Evolutionary conservation across 345 rosid species (phyloP).

Genomic region (Zanthoxylum bungeanum): DNA sequence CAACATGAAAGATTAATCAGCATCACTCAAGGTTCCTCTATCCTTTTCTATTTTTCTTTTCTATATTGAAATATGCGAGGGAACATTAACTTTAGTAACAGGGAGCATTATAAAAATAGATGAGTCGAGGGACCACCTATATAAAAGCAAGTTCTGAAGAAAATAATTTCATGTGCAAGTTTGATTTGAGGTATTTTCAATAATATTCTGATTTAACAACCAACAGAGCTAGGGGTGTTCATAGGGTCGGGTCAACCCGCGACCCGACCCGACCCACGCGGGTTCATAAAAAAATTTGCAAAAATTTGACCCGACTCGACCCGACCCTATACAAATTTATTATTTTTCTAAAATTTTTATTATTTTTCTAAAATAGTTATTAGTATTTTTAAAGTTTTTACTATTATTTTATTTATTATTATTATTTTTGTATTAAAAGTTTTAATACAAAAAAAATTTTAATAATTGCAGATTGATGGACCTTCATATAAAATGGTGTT

Average conservation of each 20-base stretch:
- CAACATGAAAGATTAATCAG: neutral
- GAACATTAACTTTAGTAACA: neutral
- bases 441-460: too few relatives aligned
- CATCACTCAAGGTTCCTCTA: neutral
- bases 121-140: neutral
- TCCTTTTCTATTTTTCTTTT: neutral
- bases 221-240: too few relatives aligned
- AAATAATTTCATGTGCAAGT: neutral
- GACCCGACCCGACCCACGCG: too few relatives aligned
- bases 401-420: too few relatives aligned
- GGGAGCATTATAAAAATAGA: neutral
- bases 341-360: too few relatives aligned
- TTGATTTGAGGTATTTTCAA: neutral
- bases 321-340: too few relatives aligned
- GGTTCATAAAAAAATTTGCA: too few relatives aligned
- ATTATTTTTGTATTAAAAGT: neutral
- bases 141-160: neutral
- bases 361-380: too few relatives aligned
- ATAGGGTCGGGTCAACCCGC: too few relatives aligned
- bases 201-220: neutral
- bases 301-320: too few relatives aligned
- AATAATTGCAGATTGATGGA: conserved; percentile 55
- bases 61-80: neutral
- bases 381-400: too few relatives aligned
- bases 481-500: conserved; percentile 60